Evolutionary conservation across 2,329 filamentous ascomycete species (phyloP).

Genomic region (Curvularia sp.): DNA sequence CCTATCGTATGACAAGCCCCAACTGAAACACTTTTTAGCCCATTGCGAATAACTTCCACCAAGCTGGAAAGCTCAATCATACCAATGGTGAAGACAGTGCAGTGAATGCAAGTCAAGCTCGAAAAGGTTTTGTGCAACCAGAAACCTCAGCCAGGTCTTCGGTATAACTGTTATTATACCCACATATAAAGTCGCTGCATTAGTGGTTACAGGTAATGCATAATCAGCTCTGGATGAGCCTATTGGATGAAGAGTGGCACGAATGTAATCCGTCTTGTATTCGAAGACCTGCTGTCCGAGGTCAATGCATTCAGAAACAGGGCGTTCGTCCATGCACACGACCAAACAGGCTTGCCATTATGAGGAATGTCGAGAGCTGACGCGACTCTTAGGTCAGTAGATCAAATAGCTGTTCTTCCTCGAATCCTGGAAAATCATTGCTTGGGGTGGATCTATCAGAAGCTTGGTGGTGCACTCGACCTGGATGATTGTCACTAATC

Average conservation of each 20-base stretch:
- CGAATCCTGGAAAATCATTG: neutral
- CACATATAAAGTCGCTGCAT: neutral
- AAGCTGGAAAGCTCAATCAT: conserved; percentile 1
- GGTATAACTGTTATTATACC: neutral
- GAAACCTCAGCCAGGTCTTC: neutral
- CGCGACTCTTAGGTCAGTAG: neutral
- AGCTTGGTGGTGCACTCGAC: neutral
- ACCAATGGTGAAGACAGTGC: neutral
- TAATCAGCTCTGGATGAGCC: neutral
- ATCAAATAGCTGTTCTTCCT: conserved; percentile 12
- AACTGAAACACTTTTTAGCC: conserved; percentile 2
- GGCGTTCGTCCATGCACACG: neutral
- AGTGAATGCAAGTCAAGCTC: neutral
- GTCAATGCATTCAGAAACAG: neutral
- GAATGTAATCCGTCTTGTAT: neutral
- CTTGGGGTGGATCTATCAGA: neutral
- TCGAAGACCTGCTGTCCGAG: neutral
- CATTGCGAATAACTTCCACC: neutral
- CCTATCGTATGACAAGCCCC: neutral
- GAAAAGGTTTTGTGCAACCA: neutral
- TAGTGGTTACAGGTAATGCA: neutral
- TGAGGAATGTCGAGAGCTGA: neutral
- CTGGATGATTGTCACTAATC: neutral
- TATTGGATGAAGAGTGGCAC: neutral
- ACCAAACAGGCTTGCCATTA: neutral